Evolutionary conservation across 768 basidiomycete genomes (phyloP), one percentile per base, ranked within the genome.

Genomic region (Russula earlei): DNA sequence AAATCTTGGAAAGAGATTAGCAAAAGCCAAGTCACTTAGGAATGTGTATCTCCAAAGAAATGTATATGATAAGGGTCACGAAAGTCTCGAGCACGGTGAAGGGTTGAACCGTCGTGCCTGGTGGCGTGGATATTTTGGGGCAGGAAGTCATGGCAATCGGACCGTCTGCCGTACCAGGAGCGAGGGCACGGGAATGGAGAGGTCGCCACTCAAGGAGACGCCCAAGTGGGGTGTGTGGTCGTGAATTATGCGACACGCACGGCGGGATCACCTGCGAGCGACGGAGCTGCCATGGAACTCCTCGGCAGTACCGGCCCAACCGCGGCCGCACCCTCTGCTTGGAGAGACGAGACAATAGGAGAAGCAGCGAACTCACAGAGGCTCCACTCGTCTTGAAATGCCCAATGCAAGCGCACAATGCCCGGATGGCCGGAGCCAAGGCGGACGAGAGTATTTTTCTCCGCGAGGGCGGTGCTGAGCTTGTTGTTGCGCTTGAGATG

Each of bases 311-410:
- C n/a, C 56, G 20, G 46, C 25, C 22, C 25, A 24, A 37, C n/a
- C 17, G 7, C 12, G 25, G 22, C 20, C 43, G 52, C 9, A 12
- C 37, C 8, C 25, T 42, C 12, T 31, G 6, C 4, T 15, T 14
- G 2, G 29, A 25, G 14, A 25, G 14, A 31, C 3, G 17, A 53
- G 27, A 25, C 5, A 27, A 33, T 9, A 41, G 42, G n/a, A 47
- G 12, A 14, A 41, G 7, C 17, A 1, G 38, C 8, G 42, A 41
- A 79, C 87, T 68, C 68, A 92, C 91, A 95, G 38, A 95, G 72
- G 61, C 84, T 83, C 75, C 79, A 83, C 20, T 83, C 78, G 65
- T 94, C 91, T 62, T 92, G 90, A 64, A 94, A 93, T 1, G 89
- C 83, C 72, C 83, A 90, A 61, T 84, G 84, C 27, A 94, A 72